Conservation (phyloP, 2,329 filamentous ascomycete species). For the Penicillium capsulatum region DNA sequence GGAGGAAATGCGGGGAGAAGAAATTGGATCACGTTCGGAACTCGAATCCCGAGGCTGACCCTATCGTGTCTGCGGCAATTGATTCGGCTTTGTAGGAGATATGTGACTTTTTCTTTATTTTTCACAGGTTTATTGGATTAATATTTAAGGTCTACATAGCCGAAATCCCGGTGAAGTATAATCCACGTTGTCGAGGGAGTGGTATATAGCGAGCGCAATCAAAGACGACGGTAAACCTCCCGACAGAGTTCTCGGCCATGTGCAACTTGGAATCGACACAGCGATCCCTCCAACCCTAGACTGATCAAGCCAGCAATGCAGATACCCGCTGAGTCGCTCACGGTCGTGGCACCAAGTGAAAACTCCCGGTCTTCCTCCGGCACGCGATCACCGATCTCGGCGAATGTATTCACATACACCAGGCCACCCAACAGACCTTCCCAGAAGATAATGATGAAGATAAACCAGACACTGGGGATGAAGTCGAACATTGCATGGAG, state of each 20-base stretch:
- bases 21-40: too few species aligned
- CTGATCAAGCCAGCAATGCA: constrained; percentile 81
- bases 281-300: constrained; percentile 72
- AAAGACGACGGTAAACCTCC: constrained; percentile 31
- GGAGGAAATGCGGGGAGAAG: too few species aligned
- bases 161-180: too few species aligned
- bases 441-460: constrained; percentile 87
- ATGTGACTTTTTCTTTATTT: too few species aligned
- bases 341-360: constrained; percentile 80
- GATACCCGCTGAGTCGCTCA: constrained; percentile 87
- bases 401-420: constrained; percentile 95
- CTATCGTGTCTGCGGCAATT: too few species aligned
- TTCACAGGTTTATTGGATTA: too few species aligned
- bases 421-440: constrained; percentile 85
- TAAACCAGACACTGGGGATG: constrained; percentile 77
- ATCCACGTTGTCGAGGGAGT: too few species aligned
- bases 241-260: constrained; percentile 73
- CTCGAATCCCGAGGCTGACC: too few species aligned
- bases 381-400: constrained; percentile 83
- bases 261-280: constrained; percentile 81
- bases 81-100: too few species aligned
- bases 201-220: too few species aligned
- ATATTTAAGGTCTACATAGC: too few species aligned
- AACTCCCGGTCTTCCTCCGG: constrained; percentile 79
- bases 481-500: constrained; percentile 75